These are phyloP conservation scores for Sordaria brevicollis DNA, from an alignment of 495 filamentous ascomycete genomes.

Conservation along the genomic window DNA sequence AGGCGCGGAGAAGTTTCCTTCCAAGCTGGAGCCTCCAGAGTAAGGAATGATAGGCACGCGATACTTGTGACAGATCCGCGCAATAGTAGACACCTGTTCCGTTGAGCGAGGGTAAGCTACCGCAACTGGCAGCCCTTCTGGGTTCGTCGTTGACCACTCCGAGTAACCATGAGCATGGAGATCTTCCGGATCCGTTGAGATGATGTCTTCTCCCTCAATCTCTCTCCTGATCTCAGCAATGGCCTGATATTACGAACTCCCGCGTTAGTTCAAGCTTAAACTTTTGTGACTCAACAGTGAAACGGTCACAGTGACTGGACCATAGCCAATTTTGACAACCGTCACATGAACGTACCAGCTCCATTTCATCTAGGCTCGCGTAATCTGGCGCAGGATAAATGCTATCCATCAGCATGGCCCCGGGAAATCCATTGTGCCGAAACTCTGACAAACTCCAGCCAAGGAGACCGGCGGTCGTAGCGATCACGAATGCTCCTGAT, in stretches of 20 bases:
- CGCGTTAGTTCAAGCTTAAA: neutral
- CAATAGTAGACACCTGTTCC: conserved; percentile 69
- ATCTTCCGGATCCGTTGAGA: conserved; percentile 78
- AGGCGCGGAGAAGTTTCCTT: conserved; percentile 81
- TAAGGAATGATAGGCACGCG: conserved; percentile 81
- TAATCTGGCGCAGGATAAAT: conserved; percentile 30
- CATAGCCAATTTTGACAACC: neutral
- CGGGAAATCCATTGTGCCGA: conserved; percentile 14
- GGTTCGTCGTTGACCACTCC: conserved; percentile 80
- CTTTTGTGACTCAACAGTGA: neutral
- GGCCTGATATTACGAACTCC: conserved; percentile 9
- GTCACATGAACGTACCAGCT: conserved; percentile 31
- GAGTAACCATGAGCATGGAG: conserved; percentile 75
- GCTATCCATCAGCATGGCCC: conserved; percentile 29
- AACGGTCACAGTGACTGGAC: neutral
- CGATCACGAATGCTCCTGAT: conserved; percentile 27
- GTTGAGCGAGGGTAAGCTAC: conserved; percentile 72
- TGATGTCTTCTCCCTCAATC: conserved; percentile 51
- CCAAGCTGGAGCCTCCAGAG: conserved; percentile 77
- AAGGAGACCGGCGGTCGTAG: conserved; percentile 29
- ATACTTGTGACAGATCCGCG: conserved; percentile 72
- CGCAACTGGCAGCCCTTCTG: conserved; percentile 65
- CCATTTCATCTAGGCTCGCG: conserved; percentile 39
- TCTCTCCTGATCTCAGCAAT: conserved; percentile 49
- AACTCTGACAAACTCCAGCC: conserved; percentile 30